Base-by-base conservation (phyloP, 352 stramenopile genomes). In the Peronosclerospora sorghi region DNA sequence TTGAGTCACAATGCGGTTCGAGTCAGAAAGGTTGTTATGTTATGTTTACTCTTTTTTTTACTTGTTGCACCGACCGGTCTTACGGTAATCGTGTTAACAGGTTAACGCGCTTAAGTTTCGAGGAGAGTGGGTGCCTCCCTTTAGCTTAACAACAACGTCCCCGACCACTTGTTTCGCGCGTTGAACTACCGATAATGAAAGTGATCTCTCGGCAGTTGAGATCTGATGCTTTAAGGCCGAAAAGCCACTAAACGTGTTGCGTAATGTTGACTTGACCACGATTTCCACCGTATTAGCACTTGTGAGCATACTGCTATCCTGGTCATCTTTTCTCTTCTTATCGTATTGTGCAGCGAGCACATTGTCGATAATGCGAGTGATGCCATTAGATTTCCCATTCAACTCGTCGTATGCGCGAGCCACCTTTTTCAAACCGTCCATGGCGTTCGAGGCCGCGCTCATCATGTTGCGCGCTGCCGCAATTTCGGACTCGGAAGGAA, bases 71-170 rank as follows among this genome's bases (percentile, higher is more conserved):
- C n/a, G n/a, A n/a, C n/a, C n/a, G n/a, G n/a, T n/a, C n/a, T n/a
- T n/a, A n/a, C n/a, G n/a, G n/a, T n/a, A n/a, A n/a, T n/a, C n/a
- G n/a, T n/a, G n/a, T n/a, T n/a, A n/a, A n/a, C n/a, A n/a, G n/a
- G n/a, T n/a, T n/a, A n/a, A n/a, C n/a, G n/a, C n/a, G n/a, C n/a
- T n/a, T n/a, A n/a, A n/a, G n/a, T n/a, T 26, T 26, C 21, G 6
- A 26, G 21, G 21, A 26, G 21, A 26, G 21, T 18, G 17, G 10
- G 13, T 43, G 28, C 48, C 45, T 6, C 51, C 45, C 40, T 41
- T 55, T 32, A 59, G 18, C 32, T 59, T 59, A 8, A 51, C 45
- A 23, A 47, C 49, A 30, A 59, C 51, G 19, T 54, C 45, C 14
- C 30, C 18, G 20, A 59, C 51, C n/a, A 30, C 35, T 21, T 59